Percentiles rank a stretch among this genome's conserved stretches.
Conservation (phyloP, 805 yeast species). For the Jamesozyma lodderae region DNA sequence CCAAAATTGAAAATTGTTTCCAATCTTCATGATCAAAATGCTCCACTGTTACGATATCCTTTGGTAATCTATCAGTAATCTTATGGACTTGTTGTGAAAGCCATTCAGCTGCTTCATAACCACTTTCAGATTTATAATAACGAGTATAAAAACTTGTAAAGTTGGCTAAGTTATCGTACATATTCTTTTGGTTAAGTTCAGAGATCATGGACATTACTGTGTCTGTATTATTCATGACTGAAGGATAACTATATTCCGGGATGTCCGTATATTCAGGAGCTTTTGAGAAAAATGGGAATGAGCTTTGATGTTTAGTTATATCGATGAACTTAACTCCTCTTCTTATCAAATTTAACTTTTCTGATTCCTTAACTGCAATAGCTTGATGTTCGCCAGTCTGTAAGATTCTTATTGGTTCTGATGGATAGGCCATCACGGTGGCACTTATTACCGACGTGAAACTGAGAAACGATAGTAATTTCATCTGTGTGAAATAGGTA, state of each 20-base stretch:
- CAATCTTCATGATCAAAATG: constrained; percentile 58
- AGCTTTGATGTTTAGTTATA: constrained; percentile 36
- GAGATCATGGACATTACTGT: constrained; percentile 35
- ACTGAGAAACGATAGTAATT: neutral
- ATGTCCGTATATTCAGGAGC: constrained; percentile 15
- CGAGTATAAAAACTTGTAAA: constrained; percentile 68
- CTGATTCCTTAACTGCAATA: constrained; percentile 32
- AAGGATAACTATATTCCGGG: constrained; percentile 44
- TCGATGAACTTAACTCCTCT: constrained; percentile 53
- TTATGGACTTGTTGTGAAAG: constrained; percentile 39
- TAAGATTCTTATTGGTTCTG: constrained; percentile 16
- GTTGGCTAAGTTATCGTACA: constrained; percentile 46
- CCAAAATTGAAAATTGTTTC: constrained; percentile 71
- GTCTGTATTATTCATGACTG: constrained; percentile 29
- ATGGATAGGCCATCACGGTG: constrained; percentile 2
- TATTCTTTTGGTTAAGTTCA: constrained; percentile 37
- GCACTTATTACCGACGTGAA: neutral
- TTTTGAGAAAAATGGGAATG: constrained; percentile 16
- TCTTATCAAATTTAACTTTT: constrained; percentile 37
- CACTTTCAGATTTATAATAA: constrained; percentile 65
- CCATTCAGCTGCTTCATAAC: constrained; percentile 66
- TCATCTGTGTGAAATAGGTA: neutral
- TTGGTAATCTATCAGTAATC: constrained; percentile 18
- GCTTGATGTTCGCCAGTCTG: constrained; percentile 20
- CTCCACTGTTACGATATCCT: constrained; percentile 33